These are phyloP conservation scores for Gamarada debralockiae DNA, from an alignment of 495 filamentous ascomycete genomes.

Conservation along the genomic window DNA sequence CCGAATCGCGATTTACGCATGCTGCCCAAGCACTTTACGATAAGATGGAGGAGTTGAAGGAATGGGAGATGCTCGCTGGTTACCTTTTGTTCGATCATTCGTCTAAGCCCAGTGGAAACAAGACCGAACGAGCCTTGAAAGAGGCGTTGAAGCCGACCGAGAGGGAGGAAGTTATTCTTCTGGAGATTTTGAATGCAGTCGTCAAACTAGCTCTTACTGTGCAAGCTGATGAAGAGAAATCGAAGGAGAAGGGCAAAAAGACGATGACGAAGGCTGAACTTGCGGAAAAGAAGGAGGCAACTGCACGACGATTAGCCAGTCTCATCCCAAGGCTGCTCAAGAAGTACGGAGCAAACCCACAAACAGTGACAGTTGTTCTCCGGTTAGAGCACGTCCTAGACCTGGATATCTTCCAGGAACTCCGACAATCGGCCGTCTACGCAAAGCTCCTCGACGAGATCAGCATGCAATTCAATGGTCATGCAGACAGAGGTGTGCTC, in stretches of 20 bases:
- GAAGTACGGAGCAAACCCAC: slow-evolving; percentile 86
- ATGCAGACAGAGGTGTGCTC: slow-evolving; percentile 82
- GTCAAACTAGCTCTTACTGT: slow-evolving; percentile 65
- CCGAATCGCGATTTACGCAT: slow-evolving; percentile 78
- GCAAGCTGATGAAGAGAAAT: slow-evolving; percentile 57
- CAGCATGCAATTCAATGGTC: slow-evolving; percentile 86
- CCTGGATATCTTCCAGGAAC: slow-evolving; percentile 81
- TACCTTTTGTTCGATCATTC: slow-evolving; percentile 94
- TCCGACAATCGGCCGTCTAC: slow-evolving; percentile 81
- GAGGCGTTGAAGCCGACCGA: slow-evolving; percentile 34
- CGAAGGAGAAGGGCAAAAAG: slow-evolving; percentile 60
- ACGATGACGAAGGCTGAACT: slow-evolving; percentile 61
- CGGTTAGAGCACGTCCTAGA: slow-evolving; percentile 85
- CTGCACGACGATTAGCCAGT: slow-evolving; percentile 67
- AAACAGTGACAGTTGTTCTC: slow-evolving; percentile 78
- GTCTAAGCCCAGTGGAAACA: slow-evolving; percentile 17
- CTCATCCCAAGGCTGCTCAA: slow-evolving; percentile 82
- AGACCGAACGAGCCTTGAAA: slow-evolving; percentile 15
- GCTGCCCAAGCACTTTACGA: slow-evolving; percentile 84
- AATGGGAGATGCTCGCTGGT: slow-evolving; percentile 85
- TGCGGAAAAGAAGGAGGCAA: slow-evolving; percentile 64
- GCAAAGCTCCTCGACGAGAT: slow-evolving; percentile 85
- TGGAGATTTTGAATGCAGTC: slow-evolving; percentile 79
- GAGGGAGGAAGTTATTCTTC: slow-evolving; percentile 75
- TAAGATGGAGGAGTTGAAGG: slow-evolving; percentile 68